Base-by-base conservation (phyloP, 2,329 filamentous ascomycete species). In the Ambrosiella xylebori region DNA sequence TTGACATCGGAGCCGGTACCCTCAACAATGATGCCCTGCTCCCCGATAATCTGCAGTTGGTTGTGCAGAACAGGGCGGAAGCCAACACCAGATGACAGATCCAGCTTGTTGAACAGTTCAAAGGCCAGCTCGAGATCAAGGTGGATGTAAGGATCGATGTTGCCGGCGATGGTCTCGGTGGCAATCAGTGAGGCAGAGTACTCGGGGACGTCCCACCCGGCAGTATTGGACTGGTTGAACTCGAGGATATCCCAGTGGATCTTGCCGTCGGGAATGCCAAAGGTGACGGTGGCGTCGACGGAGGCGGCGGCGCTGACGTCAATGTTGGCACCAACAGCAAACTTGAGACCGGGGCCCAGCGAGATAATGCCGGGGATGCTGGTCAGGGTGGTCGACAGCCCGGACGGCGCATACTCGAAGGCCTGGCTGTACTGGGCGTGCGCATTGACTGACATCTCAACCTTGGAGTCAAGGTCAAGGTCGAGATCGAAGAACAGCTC, bases 401-500 rank as follows among this genome's bases (percentile, higher is more conserved):
- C 61, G 37, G 13, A 15, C 13, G 65, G 65, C 13, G 68, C 60
- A 63, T 71, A 73, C n/a, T 62, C 64, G 59, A 71, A 65, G 7
- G 64, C 66, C 9, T 68, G 65, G 56, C 61, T 64, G 62, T 69
- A 71, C 1, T 68, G 61, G 0, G 67, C 67, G 1, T 63, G 64
- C 3, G 71, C 65, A 13, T 67, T 65, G 45, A 69, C 65, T 35
- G 66, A 67, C 27, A 75, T 56, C 15, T 62, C 67, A 2, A 74
- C 61, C 40, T 68, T 65, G 1, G 70, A 68, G 13, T 65, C 66
- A 54, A 73, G 65, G 27, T 64, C 62, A 19, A 71, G 66, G 58
- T 73, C 70, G 61, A 74, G 66, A 61, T 74, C 71, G 49, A 75
- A 70, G 63, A 69, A 70, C 7, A 74, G 65, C 17, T 66, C 27